These are phyloP conservation scores for Punctularia strigosozonata DNA, from an alignment of 768 basidiomycete genomes.

Conservation along the genomic window DNA sequence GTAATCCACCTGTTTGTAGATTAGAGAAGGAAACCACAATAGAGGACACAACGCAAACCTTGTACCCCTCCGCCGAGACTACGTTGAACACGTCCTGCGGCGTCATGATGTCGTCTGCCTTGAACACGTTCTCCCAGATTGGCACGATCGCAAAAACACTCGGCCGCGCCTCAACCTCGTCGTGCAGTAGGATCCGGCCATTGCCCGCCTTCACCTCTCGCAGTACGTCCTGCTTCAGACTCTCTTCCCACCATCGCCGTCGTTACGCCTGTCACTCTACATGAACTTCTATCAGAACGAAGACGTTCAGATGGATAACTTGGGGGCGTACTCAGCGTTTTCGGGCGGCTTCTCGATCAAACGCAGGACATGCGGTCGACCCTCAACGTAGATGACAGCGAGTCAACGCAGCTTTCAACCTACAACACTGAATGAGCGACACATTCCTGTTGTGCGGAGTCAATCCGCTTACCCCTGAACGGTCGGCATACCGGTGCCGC, in stretches of 20 bases:
- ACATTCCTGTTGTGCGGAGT: no score
- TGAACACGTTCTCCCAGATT: slow-evolving; percentile 82
- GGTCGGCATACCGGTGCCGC: slow-evolving; percentile 93
- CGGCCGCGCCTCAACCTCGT: slow-evolving; percentile 89
- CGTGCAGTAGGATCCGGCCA: slow-evolving; percentile 84
- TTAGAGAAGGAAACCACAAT: slow-evolving; percentile 1
- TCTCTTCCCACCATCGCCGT: slow-evolving; percentile 80
- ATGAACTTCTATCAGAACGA: neutral
- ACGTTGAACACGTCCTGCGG: slow-evolving; percentile 71
- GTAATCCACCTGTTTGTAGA: slow-evolving; percentile 56
- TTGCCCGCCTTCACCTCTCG: slow-evolving; percentile 59
- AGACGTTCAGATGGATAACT: neutral
- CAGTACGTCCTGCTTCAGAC: slow-evolving; percentile 80
- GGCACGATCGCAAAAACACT: slow-evolving; percentile 87
- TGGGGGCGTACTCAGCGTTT: slow-evolving; percentile 86
- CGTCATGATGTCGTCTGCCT: slow-evolving; percentile 79
- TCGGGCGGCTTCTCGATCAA: slow-evolving; percentile 79
- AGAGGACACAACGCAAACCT: slow-evolving; percentile 25
- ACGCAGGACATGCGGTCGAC: slow-evolving; percentile 83
- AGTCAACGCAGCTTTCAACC: no score
- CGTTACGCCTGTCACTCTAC: slow-evolving; percentile 86
- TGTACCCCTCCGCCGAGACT: slow-evolving; percentile 66
- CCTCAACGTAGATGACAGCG: slow-evolving; percentile 86
- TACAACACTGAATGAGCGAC: no score
- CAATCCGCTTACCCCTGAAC: slow-evolving; percentile 80